phyloP scores from a whole-genome alignment of 1,284 basidiomycete species.

The Fomitopsis schrenkii region DNA sequence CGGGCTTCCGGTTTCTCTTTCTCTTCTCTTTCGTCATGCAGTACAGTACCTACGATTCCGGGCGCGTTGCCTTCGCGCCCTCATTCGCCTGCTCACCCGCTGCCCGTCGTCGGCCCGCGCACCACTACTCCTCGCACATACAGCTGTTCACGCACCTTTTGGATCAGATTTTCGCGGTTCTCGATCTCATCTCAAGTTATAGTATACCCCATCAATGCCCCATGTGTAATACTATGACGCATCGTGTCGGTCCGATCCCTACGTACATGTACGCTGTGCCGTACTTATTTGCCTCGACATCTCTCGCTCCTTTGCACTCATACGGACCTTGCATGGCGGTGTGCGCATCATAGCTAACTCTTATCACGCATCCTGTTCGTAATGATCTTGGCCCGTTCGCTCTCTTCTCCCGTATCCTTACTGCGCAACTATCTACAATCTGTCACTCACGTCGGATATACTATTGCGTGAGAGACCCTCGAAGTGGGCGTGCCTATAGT shows the following conservation, averaged over 20 bases:
- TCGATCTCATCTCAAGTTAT: conserved; percentile 30
- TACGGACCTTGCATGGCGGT: conserved; percentile 25
- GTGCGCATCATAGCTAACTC: conserved; percentile 21
- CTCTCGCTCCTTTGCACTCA: conserved; percentile 21
- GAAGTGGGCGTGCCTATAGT: too few relatives aligned
- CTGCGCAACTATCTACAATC: conserved; percentile 6
- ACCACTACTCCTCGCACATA: conserved; percentile 19
- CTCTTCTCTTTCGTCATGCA: conserved; percentile 20
- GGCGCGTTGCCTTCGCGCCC: conserved; percentile 9
- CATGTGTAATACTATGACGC: conserved; percentile 36
- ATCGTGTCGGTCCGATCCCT: conserved; percentile 26
- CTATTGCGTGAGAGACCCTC: not conserved
- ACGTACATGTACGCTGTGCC: conserved; percentile 27
- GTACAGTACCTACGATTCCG: conserved; percentile 16
- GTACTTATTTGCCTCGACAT: conserved; percentile 20
- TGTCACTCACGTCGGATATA: not conserved
- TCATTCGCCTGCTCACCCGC: conserved; percentile 1
- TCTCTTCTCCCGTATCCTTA: conserved; percentile 8
- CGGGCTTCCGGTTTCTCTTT: conserved; percentile 8
- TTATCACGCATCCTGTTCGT: conserved; percentile 18
- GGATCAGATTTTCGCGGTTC: conserved; percentile 29
- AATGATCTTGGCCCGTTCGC: conserved; percentile 9
- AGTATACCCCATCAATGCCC: conserved; percentile 33
- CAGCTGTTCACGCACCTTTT: conserved; percentile 25
- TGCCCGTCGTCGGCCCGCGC: conserved; percentile 12